Evolutionary conservation across 2,329 filamentous ascomycete species (phyloP).

Genomic region (Stagonosporopsis cucurbitacearum): DNA sequence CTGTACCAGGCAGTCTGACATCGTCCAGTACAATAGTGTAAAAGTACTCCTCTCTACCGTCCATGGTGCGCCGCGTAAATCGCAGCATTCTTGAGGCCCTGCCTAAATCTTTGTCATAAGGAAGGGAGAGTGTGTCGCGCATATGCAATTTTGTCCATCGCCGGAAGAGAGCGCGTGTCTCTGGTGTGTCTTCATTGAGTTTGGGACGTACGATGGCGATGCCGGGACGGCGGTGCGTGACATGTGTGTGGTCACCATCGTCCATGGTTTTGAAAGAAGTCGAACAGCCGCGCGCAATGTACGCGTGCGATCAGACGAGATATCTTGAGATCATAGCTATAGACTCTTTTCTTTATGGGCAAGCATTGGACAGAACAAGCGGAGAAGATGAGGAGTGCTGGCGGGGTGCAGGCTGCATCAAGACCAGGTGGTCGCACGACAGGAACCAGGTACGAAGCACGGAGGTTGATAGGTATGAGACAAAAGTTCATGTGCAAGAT

Average conservation of each 20-base stretch:
- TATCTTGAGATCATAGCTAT: not conserved
- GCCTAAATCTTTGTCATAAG: constrained; percentile 2
- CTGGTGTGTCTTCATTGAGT: constrained; percentile 1
- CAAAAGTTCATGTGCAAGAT: not conserved
- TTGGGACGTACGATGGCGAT: constrained; percentile 9
- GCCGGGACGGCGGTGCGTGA: constrained; percentile 3
- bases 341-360: not conserved
- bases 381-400: constrained; percentile 1
- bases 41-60: constrained; percentile 9
- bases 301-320: not conserved
- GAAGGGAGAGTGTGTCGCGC: constrained; percentile 6
- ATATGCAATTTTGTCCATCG: constrained; percentile 15
- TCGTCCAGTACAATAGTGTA: constrained; percentile 10
- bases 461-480: not conserved
- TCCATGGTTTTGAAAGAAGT: not conserved
- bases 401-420: not conserved
- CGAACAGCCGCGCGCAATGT: not conserved
- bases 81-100: not conserved
- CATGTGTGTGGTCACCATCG: not conserved
- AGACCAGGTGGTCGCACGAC: not conserved
- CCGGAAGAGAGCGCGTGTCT: constrained; percentile 4
- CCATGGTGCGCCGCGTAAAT: constrained; percentile 1
- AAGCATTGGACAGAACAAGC: not conserved
- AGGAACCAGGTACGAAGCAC: not conserved
- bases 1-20: not conserved